Evolutionary conservation across 805 yeast genomes (phyloP).

Genomic region (Zygosaccharomyces bailii): DNA sequence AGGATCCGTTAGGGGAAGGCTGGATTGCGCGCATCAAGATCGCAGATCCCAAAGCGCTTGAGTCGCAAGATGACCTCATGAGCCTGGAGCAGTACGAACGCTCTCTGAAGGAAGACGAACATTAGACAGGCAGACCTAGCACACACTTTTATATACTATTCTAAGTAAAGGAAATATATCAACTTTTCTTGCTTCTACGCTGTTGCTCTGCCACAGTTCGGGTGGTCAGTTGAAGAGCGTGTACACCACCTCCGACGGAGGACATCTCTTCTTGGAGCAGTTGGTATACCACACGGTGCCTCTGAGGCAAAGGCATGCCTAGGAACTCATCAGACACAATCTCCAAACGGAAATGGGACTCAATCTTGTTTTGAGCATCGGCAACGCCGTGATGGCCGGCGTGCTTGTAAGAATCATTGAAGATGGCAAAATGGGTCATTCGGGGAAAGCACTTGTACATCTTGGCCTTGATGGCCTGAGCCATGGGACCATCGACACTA

Average conservation of each 20-base stretch:
- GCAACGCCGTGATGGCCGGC: conserved; percentile 81
- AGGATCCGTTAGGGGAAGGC: conserved; percentile 90
- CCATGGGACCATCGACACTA: conserved; percentile 43
- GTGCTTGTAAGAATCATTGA: conserved; percentile 85
- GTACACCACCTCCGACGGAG: conserved; percentile 58
- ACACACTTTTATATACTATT: too few species aligned
- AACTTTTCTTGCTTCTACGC: conserved; percentile 1
- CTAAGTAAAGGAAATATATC: too few species aligned
- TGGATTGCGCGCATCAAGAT: conserved; percentile 84
- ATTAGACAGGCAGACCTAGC: conserved; percentile 11
- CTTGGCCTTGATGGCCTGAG: conserved; percentile 45
- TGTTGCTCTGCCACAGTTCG: conserved; percentile 63
- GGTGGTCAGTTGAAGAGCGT: conserved; percentile 82
- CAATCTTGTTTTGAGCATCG: conserved; percentile 65
- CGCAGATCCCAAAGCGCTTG: conserved; percentile 44
- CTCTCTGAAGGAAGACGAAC: conserved; percentile 54
- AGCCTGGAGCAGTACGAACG: conserved; percentile 53
- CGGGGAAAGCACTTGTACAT: conserved; percentile 34
- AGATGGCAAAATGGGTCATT: conserved; percentile 50
- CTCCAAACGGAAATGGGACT: conserved; percentile 78
- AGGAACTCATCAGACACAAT: conserved; percentile 66
- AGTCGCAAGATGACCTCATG: conserved; percentile 45
- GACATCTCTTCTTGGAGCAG: conserved; percentile 66
- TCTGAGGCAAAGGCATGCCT: conserved; percentile 61
- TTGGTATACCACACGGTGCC: conserved; percentile 75